phyloP scores from a whole-genome alignment of 805 yeast genomes.

The Priceomyces medius region DNA sequence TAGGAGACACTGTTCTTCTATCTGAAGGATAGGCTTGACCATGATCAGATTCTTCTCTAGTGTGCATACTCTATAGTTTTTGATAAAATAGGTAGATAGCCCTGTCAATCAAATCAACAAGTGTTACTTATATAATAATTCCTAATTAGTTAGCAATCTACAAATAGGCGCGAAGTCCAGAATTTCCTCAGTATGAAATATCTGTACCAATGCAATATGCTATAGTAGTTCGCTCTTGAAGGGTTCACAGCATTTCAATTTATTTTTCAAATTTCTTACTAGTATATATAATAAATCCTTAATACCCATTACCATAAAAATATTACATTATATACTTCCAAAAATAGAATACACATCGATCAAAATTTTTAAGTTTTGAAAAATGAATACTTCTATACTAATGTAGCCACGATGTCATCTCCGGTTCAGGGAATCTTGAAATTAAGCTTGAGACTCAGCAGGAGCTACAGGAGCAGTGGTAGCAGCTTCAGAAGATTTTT shows the following conservation, averaged over 20 bases:
- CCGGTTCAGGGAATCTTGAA: constrained; percentile 3
- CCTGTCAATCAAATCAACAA: no score
- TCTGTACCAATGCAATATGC: no score
- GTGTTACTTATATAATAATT: neutral
- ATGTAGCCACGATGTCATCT: constrained; percentile 2
- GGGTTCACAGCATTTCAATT: constrained; percentile 11
- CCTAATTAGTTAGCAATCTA: neutral
- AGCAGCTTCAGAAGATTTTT: constrained; percentile 50
- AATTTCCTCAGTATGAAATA: neutral
- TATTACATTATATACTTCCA: constrained; percentile 21
- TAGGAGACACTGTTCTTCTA: constrained; percentile 24
- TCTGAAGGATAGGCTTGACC: constrained; percentile 22
- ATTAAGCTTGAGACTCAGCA: constrained; percentile 16
- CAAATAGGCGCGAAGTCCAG: neutral
- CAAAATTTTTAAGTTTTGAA: constrained; percentile 1
- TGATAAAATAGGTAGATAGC: no score
- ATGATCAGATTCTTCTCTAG: constrained; percentile 10
- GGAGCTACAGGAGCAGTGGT: constrained; percentile 13
- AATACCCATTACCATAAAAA: constrained; percentile 22
- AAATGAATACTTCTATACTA: constrained; percentile 3
- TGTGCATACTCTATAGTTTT: constrained; percentile 4
- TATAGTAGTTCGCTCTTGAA: neutral
- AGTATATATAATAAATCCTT: constrained; percentile 23
- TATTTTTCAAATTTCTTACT: constrained; percentile 16
- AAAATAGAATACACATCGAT: constrained; percentile 17